A percentile compares a stretch with the other conserved stretches of the same genome.
Conservation (phyloP, 2,329 filamentous ascomycete species). For the Coniochaeta prunicola region DNA sequence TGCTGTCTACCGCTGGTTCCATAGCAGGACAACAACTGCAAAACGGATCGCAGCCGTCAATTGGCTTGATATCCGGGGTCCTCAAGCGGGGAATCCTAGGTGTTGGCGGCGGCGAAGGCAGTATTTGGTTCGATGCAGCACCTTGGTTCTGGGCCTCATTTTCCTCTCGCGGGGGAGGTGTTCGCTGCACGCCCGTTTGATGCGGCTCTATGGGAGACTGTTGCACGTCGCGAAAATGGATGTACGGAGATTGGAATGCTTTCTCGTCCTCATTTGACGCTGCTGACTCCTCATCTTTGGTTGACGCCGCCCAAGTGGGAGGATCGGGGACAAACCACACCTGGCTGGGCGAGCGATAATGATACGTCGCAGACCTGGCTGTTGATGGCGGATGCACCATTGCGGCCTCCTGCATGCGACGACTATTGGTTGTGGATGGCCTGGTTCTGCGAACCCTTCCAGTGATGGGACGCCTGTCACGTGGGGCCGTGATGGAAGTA, state of each 20-base stretch:
- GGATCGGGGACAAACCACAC: not conserved
- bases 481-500: not conserved
- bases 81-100: not conserved
- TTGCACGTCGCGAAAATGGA: no score
- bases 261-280: no score
- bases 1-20: not conserved
- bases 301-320: not conserved
- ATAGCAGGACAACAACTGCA: not conserved
- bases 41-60: not conserved
- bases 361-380: not conserved
- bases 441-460: not conserved
- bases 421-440: not conserved
- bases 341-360: not conserved
- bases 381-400: not conserved
- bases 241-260: no score
- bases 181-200: no score
- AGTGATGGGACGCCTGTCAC: not conserved
- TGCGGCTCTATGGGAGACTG: no score
- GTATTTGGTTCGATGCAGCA: not conserved
- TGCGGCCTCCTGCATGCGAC: not conserved
- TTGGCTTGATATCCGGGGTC: not conserved
- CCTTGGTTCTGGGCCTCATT: no score
- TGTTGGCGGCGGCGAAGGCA: not conserved
- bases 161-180: no score
- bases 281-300: not conserved